Conservation (phyloP, 2,329 filamentous ascomycete species). For the Aspergillus neotritici region DNA sequence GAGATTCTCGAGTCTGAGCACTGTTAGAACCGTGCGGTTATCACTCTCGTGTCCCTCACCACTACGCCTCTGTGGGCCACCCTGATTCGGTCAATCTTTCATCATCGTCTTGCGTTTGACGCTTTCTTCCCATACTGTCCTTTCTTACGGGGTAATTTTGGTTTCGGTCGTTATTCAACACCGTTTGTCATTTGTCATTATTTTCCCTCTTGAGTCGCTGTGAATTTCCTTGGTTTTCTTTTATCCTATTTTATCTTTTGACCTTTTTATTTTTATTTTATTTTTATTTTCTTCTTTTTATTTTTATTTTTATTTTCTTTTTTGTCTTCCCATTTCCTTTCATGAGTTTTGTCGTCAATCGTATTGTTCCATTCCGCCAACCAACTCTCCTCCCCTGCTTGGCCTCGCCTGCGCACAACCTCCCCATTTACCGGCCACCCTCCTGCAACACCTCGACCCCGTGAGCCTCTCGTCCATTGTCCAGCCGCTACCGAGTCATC, state of each 20-base stretch:
- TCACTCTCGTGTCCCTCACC: constrained; percentile 9
- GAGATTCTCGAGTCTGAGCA: constrained; percentile 17
- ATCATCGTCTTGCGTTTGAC: not conserved
- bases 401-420: not conserved
- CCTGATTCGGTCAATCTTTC: not conserved
- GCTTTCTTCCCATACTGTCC: too few species aligned
- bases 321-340: not conserved
- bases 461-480: not conserved
- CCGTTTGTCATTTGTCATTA: not conserved
- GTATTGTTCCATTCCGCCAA: too few species aligned
- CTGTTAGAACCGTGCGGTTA: constrained; percentile 16
- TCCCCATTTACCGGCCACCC: constrained; percentile 13
- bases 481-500: too few species aligned
- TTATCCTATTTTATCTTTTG: not conserved
- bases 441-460: not conserved
- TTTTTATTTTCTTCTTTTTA: not conserved
- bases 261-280: not conserved
- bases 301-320: constrained; percentile 3
- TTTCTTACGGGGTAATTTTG: too few species aligned
- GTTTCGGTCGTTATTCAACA: too few species aligned
- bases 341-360: not conserved
- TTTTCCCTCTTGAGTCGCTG: not conserved
- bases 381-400: too few species aligned
- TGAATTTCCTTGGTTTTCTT: not conserved
- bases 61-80: constrained; percentile 6